Percentiles rank a stretch among this genome's conserved stretches.
phyloP scores from a whole-genome alignment of 345 rosid genomes.

The Pugionium dolabratum region DNA sequence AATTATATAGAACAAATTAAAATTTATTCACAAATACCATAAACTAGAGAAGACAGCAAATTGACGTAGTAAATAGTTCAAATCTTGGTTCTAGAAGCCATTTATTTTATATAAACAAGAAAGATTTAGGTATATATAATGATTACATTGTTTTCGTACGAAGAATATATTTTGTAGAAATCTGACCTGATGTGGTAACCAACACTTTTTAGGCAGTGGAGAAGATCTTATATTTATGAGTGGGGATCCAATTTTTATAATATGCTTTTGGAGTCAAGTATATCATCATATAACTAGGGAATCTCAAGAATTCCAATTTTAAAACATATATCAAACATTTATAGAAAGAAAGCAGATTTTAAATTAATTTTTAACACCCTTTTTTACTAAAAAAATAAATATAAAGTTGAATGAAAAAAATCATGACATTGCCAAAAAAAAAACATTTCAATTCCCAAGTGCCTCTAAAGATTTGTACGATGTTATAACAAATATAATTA shows the following conservation, averaged over 20 bases:
- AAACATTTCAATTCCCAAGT: slow-evolving; percentile 22
- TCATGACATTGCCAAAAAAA: neutral
- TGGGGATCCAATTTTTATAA: slow-evolving; percentile 20
- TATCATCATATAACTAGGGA: slow-evolving; percentile 30
- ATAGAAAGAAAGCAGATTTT: neutral
- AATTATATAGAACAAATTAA: no score
- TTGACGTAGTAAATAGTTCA: no score
- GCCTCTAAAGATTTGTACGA: slow-evolving; percentile 9
- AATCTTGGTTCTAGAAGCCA: slow-evolving; percentile 21
- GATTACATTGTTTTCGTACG: slow-evolving; percentile 28
- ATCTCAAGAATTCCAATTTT: slow-evolving; percentile 15
- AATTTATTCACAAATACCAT: no score
- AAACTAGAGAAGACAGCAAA: no score
- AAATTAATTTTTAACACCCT: neutral
- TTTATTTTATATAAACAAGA: neutral
- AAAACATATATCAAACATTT: slow-evolving; percentile 5
- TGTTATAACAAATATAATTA: neutral
- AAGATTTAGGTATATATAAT: slow-evolving; percentile 7
- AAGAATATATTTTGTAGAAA: slow-evolving; percentile 18
- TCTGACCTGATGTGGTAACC: slow-evolving; percentile 30
- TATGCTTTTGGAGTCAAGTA: slow-evolving; percentile 28
- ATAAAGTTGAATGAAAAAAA: slow-evolving; percentile 6
- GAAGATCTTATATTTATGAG: slow-evolving; percentile 34
- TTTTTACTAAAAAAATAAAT: neutral
- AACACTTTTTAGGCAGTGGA: slow-evolving; percentile 35